Base-by-base conservation (phyloP, 495 filamentous ascomycete species). In the Penicillium coffeae region DNA sequence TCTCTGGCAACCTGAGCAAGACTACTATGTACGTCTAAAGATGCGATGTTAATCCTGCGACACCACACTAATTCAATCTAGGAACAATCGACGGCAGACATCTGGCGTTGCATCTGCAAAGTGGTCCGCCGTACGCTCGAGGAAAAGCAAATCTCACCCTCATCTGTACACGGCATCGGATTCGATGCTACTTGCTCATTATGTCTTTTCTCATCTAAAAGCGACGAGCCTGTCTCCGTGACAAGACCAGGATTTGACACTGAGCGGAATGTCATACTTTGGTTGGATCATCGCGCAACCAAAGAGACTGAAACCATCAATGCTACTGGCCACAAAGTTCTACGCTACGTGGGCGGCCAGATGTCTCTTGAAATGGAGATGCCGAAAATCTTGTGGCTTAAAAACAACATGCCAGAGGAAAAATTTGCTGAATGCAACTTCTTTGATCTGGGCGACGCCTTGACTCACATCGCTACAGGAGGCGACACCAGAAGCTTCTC, bases 301-400 rank as follows among this genome's bases (percentile, higher is more conserved):
- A 81, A 88, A 48, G 91, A 98, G 71, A 90, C 93, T 10, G 81
- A 84, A 14, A 83, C 85, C 64, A 94, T 98, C 73, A 97, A 98
- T 70, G 83, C 83, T 10, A 96, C 93, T 2, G 80, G 84, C 42
- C 93, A 98, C 71, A 89, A 90, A 54, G 75, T 98, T 13, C 79
- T 98, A 30, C 84, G 88, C 42, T 98, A 97, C 65, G 92, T 98
- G 5, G 93, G 93, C 38, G 93, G 92, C 32, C 90, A 82, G 56
- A 98, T 98, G 92, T 94, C 88, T 58, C 87, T 95, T 55, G 93
- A 98, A 73, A 98, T 98, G 93, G 93, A 98, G 63, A 90, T 96
- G 19, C 93, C 93, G 18, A 98, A 98, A 63, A 89, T 96, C 1
- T 74, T 97, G 19, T 98, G 93, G 93, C 72, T 98, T 56, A 96